Percentiles rank a stretch among this genome's conserved stretches.
phyloP scores from a whole-genome alignment of 2,329 filamentous ascomycete species.

The Meredithiella fracta region DNA sequence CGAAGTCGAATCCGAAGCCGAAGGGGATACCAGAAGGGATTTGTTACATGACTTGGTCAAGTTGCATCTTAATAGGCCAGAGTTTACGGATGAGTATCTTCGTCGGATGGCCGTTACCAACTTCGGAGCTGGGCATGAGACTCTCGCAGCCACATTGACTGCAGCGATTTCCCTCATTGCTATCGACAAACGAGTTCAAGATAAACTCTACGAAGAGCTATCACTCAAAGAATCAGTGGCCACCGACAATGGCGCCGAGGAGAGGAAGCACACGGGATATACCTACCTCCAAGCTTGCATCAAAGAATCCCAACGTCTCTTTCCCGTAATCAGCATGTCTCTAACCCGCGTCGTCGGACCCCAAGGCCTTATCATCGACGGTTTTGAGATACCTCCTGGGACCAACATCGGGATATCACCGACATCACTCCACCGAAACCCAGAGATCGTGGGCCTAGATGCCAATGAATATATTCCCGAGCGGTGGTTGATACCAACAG shows the following conservation, averaged over 20 bases:
- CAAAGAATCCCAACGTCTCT: slow-evolving; percentile 33
- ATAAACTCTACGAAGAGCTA: slow-evolving; percentile 20
- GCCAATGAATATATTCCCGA: slow-evolving; percentile 28
- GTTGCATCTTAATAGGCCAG: slow-evolving; percentile 28
- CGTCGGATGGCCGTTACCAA: slow-evolving; percentile 37
- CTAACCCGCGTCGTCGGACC: slow-evolving; percentile 30
- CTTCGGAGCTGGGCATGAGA: slow-evolving; percentile 40
- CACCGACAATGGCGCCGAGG: not conserved
- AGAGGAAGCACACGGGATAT: slow-evolving; percentile 17
- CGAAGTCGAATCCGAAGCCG: slow-evolving; percentile 17
- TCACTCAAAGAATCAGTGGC: not conserved
- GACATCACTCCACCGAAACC: slow-evolving; percentile 32
- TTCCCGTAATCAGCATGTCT: slow-evolving; percentile 36
- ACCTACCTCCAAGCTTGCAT: slow-evolving; percentile 27
- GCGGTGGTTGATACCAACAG: slow-evolving; percentile 25
- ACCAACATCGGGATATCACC: slow-evolving; percentile 36
- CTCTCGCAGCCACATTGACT: slow-evolving; percentile 35
- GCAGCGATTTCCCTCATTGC: slow-evolving; percentile 32
- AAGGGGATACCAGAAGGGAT: slow-evolving; percentile 23
- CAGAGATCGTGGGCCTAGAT: slow-evolving; percentile 31
- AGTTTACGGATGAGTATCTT: slow-evolving; percentile 32
- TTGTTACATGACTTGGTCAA: slow-evolving; percentile 31
- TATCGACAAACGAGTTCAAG: slow-evolving; percentile 22
- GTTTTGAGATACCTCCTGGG: slow-evolving; percentile 26
- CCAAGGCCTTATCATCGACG: slow-evolving; percentile 24